Conservation (phyloP, 352 stramenopile genomes). For the Phytophthora constricta region DNA sequence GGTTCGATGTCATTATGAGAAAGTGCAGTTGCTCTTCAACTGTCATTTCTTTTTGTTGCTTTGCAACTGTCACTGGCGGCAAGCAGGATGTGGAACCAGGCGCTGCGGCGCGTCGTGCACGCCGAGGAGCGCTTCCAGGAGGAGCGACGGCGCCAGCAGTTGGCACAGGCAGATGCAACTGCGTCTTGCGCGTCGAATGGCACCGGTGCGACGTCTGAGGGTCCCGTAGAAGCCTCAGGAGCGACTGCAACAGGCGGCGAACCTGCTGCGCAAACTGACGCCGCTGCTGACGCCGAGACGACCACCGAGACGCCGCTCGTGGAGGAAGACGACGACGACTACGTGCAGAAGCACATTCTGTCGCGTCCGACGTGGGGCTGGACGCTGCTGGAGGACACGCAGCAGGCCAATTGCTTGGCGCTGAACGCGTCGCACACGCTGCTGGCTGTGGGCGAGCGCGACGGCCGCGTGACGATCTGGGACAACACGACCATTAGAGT, state of each 20-base stretch:
- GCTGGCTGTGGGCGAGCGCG: constrained; percentile 78
- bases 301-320: constrained; percentile 9
- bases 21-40: no score
- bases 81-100: constrained; percentile 44
- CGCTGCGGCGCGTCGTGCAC: constrained; percentile 34
- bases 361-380: constrained; percentile 56
- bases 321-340: constrained; percentile 54
- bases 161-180: constrained; percentile 20
- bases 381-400: constrained; percentile 74
- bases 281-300: not conserved
- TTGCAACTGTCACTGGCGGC: not conserved
- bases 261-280: not conserved
- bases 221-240: constrained; percentile 13
- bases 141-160: constrained; percentile 33
- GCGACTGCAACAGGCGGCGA: not conserved
- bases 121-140: constrained; percentile 38
- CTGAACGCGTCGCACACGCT: constrained; percentile 70
- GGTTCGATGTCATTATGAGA: no score
- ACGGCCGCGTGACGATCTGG: constrained; percentile 84
- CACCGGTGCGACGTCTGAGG: not conserved
- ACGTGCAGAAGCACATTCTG: constrained; percentile 68
- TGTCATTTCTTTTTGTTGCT: no score
- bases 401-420: constrained; percentile 76
- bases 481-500: constrained; percentile 83
- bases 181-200: constrained; percentile 12